Conservation (phyloP, 2,329 filamentous ascomycete genomes). For the Trichoderma pleuroti region DNA sequence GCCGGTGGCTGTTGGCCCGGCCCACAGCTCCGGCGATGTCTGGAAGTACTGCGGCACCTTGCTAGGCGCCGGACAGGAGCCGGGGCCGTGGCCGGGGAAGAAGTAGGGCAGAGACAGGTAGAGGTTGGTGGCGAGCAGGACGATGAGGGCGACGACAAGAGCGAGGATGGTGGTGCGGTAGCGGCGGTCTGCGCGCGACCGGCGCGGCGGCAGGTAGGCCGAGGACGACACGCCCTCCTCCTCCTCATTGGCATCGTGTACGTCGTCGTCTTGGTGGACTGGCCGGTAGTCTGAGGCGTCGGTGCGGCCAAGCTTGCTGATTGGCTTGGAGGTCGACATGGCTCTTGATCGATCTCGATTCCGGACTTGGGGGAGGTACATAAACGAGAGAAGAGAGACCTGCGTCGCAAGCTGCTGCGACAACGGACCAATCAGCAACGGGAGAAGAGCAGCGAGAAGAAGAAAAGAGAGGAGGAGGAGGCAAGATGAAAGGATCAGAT, state of each 20-base stretch:
- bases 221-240: slow-evolving; percentile 6
- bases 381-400: not conserved
- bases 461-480: not conserved
- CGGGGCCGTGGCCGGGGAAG: slow-evolving; percentile 26
- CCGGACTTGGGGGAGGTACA: not conserved
- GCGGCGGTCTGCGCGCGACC: slow-evolving; percentile 26
- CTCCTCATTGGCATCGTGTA: slow-evolving; percentile 20
- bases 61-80: slow-evolving; percentile 32
- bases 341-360: not conserved
- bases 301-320: not conserved
- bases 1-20: slow-evolving; percentile 68
- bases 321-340: slow-evolving; percentile 8
- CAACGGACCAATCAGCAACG: not conserved
- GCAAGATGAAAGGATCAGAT: slow-evolving; percentile 13
- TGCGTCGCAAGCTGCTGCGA: not conserved
- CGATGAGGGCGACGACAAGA: slow-evolving; percentile 34
- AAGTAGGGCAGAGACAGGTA: slow-evolving; percentile 36
- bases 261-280: slow-evolving; percentile 34
- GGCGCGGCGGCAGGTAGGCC: slow-evolving; percentile 19
- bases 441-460: not conserved
- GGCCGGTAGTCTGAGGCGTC: slow-evolving; percentile 30
- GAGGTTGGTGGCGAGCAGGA: slow-evolving; percentile 38
- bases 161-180: slow-evolving; percentile 32
- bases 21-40: slow-evolving; percentile 56
- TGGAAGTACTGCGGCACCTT: slow-evolving; percentile 62